These are phyloP conservation scores for Sporothrix globosa DNA, from an alignment of 2,329 filamentous ascomycete genomes.

Conservation along the genomic window DNA sequence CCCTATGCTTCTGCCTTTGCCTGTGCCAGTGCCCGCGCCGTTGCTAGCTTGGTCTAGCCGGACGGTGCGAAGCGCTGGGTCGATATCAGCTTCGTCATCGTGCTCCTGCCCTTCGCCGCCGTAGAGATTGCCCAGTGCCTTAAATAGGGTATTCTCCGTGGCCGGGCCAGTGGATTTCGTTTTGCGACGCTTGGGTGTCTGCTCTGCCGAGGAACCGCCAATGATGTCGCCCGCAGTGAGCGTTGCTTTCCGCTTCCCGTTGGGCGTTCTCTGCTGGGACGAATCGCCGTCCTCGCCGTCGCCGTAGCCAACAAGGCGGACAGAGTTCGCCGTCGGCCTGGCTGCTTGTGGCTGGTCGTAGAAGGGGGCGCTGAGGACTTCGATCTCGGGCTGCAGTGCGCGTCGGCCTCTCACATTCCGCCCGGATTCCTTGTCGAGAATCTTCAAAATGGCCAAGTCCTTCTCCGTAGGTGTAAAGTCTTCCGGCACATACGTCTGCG, in stretches of 20 bases:
- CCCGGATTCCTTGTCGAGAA: constrained; percentile 34
- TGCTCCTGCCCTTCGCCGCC: not conserved
- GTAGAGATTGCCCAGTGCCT: not conserved
- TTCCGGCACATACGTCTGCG: constrained; percentile 49
- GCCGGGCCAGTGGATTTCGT: constrained; percentile 32
- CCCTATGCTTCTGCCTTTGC: not conserved
- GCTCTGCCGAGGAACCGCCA: not conserved
- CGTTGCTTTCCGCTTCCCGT: constrained; percentile 17
- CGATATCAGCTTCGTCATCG: constrained; percentile 30
- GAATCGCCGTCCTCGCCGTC: not conserved
- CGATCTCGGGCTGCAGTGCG: constrained; percentile 50
- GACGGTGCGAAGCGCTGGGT: constrained; percentile 28
- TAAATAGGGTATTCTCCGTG: constrained; percentile 31
- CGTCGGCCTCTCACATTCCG: constrained; percentile 41
- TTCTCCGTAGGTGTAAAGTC: constrained; percentile 45
- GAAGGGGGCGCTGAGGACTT: constrained; percentile 55
- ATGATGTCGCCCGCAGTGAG: constrained; percentile 9
- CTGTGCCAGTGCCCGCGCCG: no score
- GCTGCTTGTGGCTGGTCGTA: constrained; percentile 43
- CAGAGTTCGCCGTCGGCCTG: constrained; percentile 1
- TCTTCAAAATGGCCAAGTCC: constrained; percentile 43
- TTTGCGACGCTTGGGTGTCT: constrained; percentile 14
- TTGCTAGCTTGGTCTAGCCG: not conserved
- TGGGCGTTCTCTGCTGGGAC: not conserved
- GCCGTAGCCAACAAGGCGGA: constrained; percentile 18